Percentiles rank a stretch among this genome's conserved stretches.
These are phyloP conservation scores for Globisporangium radiosum DNA, from an alignment of 352 stramenopile species.

Conservation along the genomic window DNA sequence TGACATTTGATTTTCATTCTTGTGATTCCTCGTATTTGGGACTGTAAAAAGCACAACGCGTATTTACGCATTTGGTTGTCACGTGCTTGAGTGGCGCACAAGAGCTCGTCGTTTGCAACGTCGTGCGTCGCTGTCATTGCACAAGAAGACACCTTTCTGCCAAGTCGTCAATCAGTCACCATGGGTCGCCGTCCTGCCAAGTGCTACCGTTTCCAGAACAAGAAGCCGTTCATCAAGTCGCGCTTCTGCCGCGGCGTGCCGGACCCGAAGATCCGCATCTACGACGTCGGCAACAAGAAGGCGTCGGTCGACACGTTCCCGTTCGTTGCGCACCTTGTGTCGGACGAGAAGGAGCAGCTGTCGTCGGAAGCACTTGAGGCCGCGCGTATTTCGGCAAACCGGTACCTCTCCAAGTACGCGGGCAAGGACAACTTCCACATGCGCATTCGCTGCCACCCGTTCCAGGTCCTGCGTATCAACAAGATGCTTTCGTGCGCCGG, in stretches of 20 bases:
- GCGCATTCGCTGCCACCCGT: constrained; percentile 97
- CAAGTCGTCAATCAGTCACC: constrained; percentile 9
- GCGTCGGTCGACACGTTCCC: constrained; percentile 98
- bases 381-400: constrained; percentile 98
- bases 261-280: constrained; percentile 97
- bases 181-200: constrained; percentile 89
- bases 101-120: too few relatives aligned
- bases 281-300: constrained; percentile 99
- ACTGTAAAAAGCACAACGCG: too few relatives aligned
- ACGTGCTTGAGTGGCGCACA: too few relatives aligned
- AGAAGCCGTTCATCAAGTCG: constrained; percentile 99
- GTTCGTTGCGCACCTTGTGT: constrained; percentile 96
- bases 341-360: constrained; percentile 92
- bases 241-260: constrained; percentile 99
- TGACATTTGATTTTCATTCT: too few relatives aligned
- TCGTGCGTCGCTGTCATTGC: not conserved
- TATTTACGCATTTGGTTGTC: too few relatives aligned
- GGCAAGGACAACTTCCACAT: constrained; percentile 99
- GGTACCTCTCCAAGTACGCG: constrained; percentile 97
- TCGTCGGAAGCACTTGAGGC: constrained; percentile 98
- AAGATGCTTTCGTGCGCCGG: constrained; percentile 99
- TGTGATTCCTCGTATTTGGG: too few relatives aligned
- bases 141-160: not conserved
- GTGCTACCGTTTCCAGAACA: constrained; percentile 99
- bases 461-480: constrained; percentile 99